Evolutionary conservation across 1,284 basidiomycete genomes (phyloP).

Genomic region (Calocybe gambosa): DNA sequence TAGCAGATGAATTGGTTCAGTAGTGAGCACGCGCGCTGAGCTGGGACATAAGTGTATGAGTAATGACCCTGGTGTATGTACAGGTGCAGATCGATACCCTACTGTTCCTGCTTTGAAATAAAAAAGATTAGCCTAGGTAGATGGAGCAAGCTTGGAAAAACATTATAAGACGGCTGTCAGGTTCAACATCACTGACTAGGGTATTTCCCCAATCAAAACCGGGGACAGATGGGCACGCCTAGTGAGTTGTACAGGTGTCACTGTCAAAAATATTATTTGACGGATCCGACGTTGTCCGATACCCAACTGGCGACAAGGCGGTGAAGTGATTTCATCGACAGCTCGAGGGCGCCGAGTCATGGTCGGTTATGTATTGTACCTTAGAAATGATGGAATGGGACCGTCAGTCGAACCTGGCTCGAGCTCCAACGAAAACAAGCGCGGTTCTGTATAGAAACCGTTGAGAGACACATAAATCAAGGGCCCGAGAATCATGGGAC

Average conservation of each 20-base stretch:
- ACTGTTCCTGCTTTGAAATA: not conserved
- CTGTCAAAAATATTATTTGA: not conserved
- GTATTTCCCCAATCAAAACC: not conserved
- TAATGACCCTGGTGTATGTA: too few relatives aligned
- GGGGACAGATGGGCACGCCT: not conserved
- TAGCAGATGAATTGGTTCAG: too few relatives aligned
- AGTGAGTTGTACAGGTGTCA: not conserved
- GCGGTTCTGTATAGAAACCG: too few relatives aligned
- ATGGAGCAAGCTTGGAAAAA: not conserved
- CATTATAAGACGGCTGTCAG: conserved; percentile 14
- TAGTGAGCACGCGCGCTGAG: too few relatives aligned
- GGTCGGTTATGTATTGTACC: not conserved
- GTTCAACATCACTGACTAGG: conserved; percentile 1
- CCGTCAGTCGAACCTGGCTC: not conserved
- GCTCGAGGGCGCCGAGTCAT: not conserved
- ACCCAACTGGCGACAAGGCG: not conserved
- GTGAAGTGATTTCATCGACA: not conserved
- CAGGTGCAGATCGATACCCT: not conserved
- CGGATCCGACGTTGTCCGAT: conserved; percentile 4
- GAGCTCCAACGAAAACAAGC: too few relatives aligned
- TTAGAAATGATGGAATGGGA: not conserved
- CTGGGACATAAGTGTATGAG: too few relatives aligned
- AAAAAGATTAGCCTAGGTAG: not conserved
- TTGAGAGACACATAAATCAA: too few relatives aligned
- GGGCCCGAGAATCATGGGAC: too few relatives aligned